phyloP scores from a whole-genome alignment of 2,329 filamentous ascomycete genomes.

The Endothia cerciana region DNA sequence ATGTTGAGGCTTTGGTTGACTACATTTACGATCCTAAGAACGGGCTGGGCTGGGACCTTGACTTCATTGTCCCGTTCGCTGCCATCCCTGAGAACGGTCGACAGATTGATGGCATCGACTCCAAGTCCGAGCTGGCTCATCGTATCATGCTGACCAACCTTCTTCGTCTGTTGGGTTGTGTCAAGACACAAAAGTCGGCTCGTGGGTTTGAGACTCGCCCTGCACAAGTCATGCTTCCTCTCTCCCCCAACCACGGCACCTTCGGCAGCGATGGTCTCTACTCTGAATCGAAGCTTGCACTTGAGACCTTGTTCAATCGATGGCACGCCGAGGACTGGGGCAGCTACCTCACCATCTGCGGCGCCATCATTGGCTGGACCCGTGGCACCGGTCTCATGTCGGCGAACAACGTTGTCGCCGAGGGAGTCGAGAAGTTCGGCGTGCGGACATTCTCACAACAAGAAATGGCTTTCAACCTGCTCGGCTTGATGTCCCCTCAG shows the following conservation, averaged over 20 bases:
- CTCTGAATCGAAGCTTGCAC: constrained; percentile 94
- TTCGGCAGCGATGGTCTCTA: constrained; percentile 98
- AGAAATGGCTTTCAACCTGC: constrained; percentile 98
- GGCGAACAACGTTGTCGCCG: constrained; percentile 95
- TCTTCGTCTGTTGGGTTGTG: constrained; percentile 82
- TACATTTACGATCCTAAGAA: constrained; percentile 98
- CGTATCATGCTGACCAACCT: constrained; percentile 99
- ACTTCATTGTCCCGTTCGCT: constrained; percentile 94
- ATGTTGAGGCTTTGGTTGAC: constrained; percentile 89
- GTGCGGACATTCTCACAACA: constrained; percentile 98
- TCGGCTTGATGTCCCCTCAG: constrained; percentile 91
- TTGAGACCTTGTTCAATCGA: constrained; percentile 97
- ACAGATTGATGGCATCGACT: constrained; percentile 95
- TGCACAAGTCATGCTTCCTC: constrained; percentile 91
- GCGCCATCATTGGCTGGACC: constrained; percentile 98
- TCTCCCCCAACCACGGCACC: constrained; percentile 97
- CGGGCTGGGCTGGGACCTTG: constrained; percentile 96
- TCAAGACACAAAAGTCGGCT: constrained; percentile 88
- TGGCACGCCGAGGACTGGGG: constrained; percentile 98
- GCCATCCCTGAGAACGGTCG: constrained; percentile 97
- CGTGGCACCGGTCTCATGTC: constrained; percentile 98
- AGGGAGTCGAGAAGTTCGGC: constrained; percentile 94
- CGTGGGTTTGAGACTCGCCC: constrained; percentile 93
- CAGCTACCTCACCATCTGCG: constrained; percentile 97
- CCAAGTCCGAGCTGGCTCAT: constrained; percentile 95